These are phyloP conservation scores for Boletus sensibilis DNA, from an alignment of 768 basidiomycete species.

Conservation along the genomic window DNA sequence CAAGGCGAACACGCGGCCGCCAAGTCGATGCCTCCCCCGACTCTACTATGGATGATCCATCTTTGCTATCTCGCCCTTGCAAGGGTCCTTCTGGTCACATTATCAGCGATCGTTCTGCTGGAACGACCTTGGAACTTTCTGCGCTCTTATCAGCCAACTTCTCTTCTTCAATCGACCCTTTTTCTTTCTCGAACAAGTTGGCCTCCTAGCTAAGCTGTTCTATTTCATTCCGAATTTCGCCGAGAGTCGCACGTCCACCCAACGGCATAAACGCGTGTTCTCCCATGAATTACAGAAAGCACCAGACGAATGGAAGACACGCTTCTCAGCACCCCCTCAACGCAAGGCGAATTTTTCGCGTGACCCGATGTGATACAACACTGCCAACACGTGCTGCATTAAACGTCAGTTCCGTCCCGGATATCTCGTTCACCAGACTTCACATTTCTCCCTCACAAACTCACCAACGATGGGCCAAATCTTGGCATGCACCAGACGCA, in stretches of 20 bases:
- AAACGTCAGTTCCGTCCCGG: slow-evolving; percentile 27
- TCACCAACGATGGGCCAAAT: slow-evolving; percentile 30
- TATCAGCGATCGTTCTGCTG: slow-evolving; percentile 10
- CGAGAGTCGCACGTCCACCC: slow-evolving; percentile 10
- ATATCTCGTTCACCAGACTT: slow-evolving; percentile 26
- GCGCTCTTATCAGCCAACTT: slow-evolving; percentile 14
- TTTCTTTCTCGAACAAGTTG: slow-evolving; percentile 13
- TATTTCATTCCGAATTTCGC: slow-evolving; percentile 15
- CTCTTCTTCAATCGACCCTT: not conserved
- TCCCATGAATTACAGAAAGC: slow-evolving; percentile 18
- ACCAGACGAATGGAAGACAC: slow-evolving; percentile 21
- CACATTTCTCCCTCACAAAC: slow-evolving; percentile 16
- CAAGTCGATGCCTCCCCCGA: not conserved
- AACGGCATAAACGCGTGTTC: slow-evolving; percentile 23
- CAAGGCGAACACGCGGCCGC: not conserved
- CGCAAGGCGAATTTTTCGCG: slow-evolving; percentile 27
- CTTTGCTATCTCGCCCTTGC: not conserved
- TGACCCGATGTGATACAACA: slow-evolving; percentile 30
- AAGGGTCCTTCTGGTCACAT: not conserved
- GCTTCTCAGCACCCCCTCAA: slow-evolving; percentile 28
- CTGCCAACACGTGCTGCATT: slow-evolving; percentile 28
- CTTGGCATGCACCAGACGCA: slow-evolving; percentile 26
- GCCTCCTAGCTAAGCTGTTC: not conserved
- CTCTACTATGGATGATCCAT: not conserved
- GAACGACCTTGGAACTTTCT: slow-evolving; percentile 18